These are phyloP conservation scores for Podospora australis DNA, from an alignment of 495 filamentous ascomycete species.

Conservation along the genomic window DNA sequence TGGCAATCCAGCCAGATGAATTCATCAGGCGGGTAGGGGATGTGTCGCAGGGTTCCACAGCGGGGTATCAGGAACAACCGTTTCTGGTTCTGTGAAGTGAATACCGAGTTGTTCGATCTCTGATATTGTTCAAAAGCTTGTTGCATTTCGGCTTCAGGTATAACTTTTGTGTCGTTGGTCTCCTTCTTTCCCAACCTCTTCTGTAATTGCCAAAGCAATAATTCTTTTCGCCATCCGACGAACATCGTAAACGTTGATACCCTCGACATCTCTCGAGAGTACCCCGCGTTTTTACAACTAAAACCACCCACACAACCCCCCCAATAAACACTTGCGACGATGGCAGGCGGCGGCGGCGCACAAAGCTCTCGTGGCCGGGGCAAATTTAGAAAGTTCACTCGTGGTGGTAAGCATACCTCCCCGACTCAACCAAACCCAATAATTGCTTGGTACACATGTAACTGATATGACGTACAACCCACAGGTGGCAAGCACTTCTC, in stretches of 20 bases:
- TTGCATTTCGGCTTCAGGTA: background rate
- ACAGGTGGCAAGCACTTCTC: slow-evolving; percentile 88
- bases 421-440: background rate
- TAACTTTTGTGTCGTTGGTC: no score
- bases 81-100: no score
- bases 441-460: no score
- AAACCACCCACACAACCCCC: slow-evolving; percentile 1
- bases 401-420: slow-evolving; percentile 65
- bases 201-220: no score
- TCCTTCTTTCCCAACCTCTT: no score
- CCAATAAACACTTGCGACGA: slow-evolving; percentile 27
- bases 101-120: no score
- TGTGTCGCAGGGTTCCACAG: background rate
- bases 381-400: slow-evolving; percentile 88
- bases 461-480: no score
- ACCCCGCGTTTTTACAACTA: background rate
- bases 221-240: no score
- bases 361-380: slow-evolving; percentile 61
- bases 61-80: background rate
- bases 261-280: background rate
- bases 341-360: slow-evolving; percentile 53
- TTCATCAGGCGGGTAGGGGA: background rate
- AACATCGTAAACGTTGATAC: no score
- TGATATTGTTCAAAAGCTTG: background rate
- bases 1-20: background rate